A percentile compares a stretch with the other conserved stretches of the same genome.
These are phyloP conservation scores for Mycena crocata DNA, from an alignment of 768 basidiomycete genomes.

Conservation along the genomic window DNA sequence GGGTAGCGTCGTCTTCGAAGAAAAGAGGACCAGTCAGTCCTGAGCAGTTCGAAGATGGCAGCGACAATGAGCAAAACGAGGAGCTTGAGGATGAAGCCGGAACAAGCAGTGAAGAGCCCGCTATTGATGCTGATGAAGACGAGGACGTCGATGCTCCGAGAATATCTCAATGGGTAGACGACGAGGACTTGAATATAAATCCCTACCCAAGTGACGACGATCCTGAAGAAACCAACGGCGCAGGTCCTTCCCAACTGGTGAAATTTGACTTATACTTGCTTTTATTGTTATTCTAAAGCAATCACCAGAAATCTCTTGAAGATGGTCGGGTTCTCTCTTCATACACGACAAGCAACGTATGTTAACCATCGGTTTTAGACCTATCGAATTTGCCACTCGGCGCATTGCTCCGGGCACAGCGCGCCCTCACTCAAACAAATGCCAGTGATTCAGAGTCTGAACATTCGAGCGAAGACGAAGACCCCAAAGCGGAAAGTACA, in stretches of 20 bases:
- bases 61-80: conserved; percentile 16
- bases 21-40: not conserved
- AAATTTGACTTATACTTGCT: not conserved
- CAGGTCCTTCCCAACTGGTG: conserved; percentile 47
- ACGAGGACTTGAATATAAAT: conserved; percentile 49
- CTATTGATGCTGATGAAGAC: conserved; percentile 41
- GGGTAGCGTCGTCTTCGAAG: not conserved
- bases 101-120: conserved; percentile 37
- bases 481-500: conserved; percentile 24
- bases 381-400: conserved; percentile 73
- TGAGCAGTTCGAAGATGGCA: not conserved
- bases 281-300: not conserved
- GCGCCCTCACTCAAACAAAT: conserved; percentile 57
- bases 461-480: conserved; percentile 39
- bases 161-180: conserved; percentile 72
- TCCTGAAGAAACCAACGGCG: conserved; percentile 41
- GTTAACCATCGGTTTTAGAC: conserved; percentile 49
- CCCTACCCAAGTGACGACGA: conserved; percentile 51
- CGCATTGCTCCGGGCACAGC: conserved; percentile 73
- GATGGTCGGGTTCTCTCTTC: not conserved
- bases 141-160: conserved; percentile 65
- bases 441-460: conserved; percentile 54
- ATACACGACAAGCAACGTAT: not conserved
- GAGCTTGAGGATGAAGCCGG: conserved; percentile 38
- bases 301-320: conserved; percentile 25